These are phyloP conservation scores for Ceratocystis ficicola DNA, from an alignment of 2,329 filamentous ascomycete genomes.

Conservation along the genomic window DNA sequence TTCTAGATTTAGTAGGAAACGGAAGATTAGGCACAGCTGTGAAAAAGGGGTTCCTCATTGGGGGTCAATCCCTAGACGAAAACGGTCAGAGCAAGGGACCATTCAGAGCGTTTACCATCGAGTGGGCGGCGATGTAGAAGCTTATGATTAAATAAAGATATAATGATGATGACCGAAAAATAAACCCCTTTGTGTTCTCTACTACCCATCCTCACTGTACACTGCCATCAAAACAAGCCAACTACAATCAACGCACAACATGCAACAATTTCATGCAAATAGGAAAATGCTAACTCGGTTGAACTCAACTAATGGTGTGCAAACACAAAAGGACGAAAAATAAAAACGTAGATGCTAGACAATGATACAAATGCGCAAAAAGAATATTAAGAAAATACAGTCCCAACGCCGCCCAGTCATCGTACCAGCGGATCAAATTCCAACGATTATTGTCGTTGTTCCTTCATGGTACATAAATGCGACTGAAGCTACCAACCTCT, in stretches of 20 bases:
- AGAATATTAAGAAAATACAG: slow-evolving; percentile 2
- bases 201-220: too few species aligned
- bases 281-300: too few species aligned
- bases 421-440: background rate
- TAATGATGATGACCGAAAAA: background rate
- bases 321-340: background rate
- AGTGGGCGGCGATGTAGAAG: slow-evolving; percentile 84
- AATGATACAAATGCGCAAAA: slow-evolving; percentile 15
- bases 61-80: slow-evolving; percentile 44
- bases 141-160: slow-evolving; percentile 5
- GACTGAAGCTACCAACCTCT: slow-evolving; percentile 77
- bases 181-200: too few species aligned
- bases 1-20: slow-evolving; percentile 75
- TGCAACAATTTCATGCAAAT: too few species aligned
- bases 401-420: background rate
- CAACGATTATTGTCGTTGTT: background rate
- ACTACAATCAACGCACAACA: background rate
- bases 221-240: background rate
- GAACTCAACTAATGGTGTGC: background rate
- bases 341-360: background rate
- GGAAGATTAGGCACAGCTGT: slow-evolving; percentile 85
- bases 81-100: slow-evolving; percentile 28
- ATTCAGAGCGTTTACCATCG: slow-evolving; percentile 69
- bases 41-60: slow-evolving; percentile 88
- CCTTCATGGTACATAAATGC: slow-evolving; percentile 68